phyloP scores from a whole-genome alignment of 164 flowering plant genomes.

The Vitis vinifera region DNA sequence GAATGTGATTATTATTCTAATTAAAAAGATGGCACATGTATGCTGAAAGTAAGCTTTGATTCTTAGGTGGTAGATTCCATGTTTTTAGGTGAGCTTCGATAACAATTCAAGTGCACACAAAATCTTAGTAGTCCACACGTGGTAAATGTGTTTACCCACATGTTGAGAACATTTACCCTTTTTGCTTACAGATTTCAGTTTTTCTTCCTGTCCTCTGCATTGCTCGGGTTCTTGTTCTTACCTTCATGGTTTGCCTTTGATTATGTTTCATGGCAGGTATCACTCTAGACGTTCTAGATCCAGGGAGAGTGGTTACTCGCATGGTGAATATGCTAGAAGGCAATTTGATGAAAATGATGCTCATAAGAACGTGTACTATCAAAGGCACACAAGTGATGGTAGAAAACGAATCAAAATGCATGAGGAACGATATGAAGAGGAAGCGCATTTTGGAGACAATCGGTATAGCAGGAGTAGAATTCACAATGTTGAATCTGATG shows the following conservation, averaged over 20 bases:
- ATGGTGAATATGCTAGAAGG: conserved; percentile 23
- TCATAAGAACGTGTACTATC: conserved; percentile 7
- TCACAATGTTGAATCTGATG: conserved; percentile 18
- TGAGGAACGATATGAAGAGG: conserved; percentile 11
- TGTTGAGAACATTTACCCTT: no score
- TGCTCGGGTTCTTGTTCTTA: background rate
- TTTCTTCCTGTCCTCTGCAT: background rate
- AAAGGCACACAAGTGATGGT: conserved; percentile 11
- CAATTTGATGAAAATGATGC: conserved; percentile 14
- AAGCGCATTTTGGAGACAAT: conserved; percentile 5
- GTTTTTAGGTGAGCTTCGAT: background rate
- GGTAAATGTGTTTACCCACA: no score
- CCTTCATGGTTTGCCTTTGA: background rate
- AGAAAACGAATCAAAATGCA: conserved; percentile 15
- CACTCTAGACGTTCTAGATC: conserved; percentile 45
- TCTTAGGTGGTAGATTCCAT: background rate
- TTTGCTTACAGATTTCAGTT: background rate
- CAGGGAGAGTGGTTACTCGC: conserved; percentile 25
- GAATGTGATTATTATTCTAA: no score
- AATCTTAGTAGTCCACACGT: no score
- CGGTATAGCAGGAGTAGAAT: conserved; percentile 1
- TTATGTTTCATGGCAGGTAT: conserved; percentile 32
- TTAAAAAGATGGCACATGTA: no score
- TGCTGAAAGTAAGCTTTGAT: background rate
- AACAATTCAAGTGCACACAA: background rate